Percentiles rank a stretch among this genome's conserved stretches.
Conservation (phyloP, 345 rosid genomes). For the Brassica nigra region DNA sequence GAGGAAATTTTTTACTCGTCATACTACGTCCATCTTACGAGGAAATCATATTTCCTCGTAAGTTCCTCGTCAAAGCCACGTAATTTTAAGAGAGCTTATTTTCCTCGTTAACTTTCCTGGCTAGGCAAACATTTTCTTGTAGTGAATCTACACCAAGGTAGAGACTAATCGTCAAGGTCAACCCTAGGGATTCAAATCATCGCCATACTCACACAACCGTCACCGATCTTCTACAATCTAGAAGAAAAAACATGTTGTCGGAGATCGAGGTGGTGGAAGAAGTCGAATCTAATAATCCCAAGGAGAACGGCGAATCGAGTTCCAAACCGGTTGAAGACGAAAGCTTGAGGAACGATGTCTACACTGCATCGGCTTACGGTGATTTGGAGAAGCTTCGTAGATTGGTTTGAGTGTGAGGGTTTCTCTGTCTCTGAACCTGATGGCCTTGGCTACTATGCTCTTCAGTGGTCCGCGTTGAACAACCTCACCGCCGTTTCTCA, state of each 20-base stretch:
- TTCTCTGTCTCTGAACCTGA: conserved; percentile 86
- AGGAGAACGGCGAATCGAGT: conserved; percentile 43
- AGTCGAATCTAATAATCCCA: conserved; percentile 44
- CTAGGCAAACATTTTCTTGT: too few relatives aligned
- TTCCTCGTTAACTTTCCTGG: too few relatives aligned
- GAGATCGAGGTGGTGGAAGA: conserved; percentile 97
- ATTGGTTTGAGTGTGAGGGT: conserved; percentile 88
- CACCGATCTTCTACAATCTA: conserved; percentile 16
- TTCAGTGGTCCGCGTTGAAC: conserved; percentile 98
- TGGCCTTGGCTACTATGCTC: conserved; percentile 81
- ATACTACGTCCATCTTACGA: too few relatives aligned
- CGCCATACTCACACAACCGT: background rate
- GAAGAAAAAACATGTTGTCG: conserved; percentile 61
- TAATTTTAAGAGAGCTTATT: too few relatives aligned
- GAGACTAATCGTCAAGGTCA: background rate
- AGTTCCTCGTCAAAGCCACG: too few relatives aligned
- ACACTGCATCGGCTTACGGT: conserved; percentile 94
- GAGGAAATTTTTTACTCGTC: too few relatives aligned
- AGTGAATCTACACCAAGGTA: background rate
- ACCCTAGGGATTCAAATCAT: conserved; percentile 20
- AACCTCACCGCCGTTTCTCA: conserved; percentile 91
- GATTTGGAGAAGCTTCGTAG: conserved; percentile 95
- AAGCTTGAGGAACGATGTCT: conserved; percentile 76
- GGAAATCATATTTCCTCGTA: too few relatives aligned
- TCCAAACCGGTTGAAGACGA: conserved; percentile 50